phyloP scores from a whole-genome alignment of 768 basidiomycete species.

The Tulasnella sp. region DNA sequence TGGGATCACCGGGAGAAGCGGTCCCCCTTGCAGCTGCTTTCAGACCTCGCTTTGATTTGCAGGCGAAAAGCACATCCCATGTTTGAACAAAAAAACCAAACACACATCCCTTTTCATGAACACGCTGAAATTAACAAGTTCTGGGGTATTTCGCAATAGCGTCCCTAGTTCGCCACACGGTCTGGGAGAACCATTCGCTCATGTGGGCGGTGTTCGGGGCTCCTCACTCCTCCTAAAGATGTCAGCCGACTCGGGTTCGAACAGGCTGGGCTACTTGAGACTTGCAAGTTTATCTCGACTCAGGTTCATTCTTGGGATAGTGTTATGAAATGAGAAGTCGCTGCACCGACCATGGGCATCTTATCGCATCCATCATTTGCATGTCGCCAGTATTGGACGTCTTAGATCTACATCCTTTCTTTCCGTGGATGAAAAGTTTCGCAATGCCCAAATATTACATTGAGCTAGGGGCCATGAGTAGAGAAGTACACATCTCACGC shows the following conservation, averaged over 20 bases:
- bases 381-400: neutral
- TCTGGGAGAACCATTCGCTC: neutral
- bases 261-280: neutral
- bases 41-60: no score
- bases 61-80: neutral
- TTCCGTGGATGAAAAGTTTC: neutral
- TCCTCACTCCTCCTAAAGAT: neutral
- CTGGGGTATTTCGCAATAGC: neutral
- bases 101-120: neutral
- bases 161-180: neutral
- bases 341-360: neutral
- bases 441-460: neutral
- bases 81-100: neutral
- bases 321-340: neutral
- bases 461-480: neutral
- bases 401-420: no score
- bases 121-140: neutral
- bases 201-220: neutral
- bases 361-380: neutral
- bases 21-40: neutral
- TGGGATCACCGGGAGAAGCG: neutral
- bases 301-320: neutral
- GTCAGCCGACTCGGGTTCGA: neutral
- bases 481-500: neutral
- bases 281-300: neutral